Evolutionary conservation across 176 grass and related monocot species (phyloP).

Genomic region (Carex parvula): DNA sequence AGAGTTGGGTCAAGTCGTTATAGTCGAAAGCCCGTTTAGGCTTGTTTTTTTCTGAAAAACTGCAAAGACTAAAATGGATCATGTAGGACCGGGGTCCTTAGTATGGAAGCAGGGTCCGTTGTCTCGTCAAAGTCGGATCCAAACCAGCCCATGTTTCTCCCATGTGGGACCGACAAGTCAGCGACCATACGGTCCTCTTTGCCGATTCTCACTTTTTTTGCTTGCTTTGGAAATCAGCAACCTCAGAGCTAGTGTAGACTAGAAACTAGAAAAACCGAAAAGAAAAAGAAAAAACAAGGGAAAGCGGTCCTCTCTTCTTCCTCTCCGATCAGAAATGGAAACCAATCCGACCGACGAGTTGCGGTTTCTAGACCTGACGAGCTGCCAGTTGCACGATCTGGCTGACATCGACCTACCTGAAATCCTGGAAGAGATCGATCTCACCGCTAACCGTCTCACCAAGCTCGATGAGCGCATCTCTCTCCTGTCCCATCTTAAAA

Average conservation of each 20-base stretch:
- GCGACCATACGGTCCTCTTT: no score
- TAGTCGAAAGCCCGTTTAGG: no score
- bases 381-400: conserved; percentile 87
- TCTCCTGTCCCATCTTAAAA: conserved; percentile 48
- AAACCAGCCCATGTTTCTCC: no score
- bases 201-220: not conserved
- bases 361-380: conserved; percentile 66
- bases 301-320: not conserved
- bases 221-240: not conserved
- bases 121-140: no score
- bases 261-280: conserved; percentile 12
- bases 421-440: conserved; percentile 80
- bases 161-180: no score
- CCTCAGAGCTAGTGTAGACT: not conserved
- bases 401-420: conserved; percentile 71
- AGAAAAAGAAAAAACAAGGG: not conserved
- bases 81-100: no score
- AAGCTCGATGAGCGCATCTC: conserved; percentile 60
- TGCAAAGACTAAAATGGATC: no score
- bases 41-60: no score
- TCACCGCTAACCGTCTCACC: conserved; percentile 79
- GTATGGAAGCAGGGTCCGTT: no score
- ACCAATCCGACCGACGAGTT: conserved; percentile 32
- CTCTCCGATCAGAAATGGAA: conserved; percentile 28
- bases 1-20: no score